Percentiles rank a stretch among this genome's conserved stretches.
Evolutionary conservation across 2,329 filamentous ascomycete species (phyloP).

Genomic region (Teratosphaeria gauchensis): DNA sequence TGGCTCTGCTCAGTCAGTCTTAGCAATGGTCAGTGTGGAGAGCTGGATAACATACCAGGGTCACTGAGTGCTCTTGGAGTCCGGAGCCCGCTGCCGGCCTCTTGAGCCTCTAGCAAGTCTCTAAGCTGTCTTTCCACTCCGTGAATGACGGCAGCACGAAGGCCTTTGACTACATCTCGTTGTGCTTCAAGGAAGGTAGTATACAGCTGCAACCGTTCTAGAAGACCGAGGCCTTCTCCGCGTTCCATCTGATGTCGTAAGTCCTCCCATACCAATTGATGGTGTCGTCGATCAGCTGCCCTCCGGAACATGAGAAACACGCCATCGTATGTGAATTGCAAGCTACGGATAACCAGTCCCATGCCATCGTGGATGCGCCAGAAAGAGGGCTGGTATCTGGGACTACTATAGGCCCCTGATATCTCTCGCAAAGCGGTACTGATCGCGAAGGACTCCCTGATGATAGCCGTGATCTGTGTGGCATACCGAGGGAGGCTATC

Average conservation of each 20-base stretch:
- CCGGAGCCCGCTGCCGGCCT: neutral
- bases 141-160: neutral
- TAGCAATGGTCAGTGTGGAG: neutral
- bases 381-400: slow-evolving; percentile 30
- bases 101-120: slow-evolving; percentile 3
- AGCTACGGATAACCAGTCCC: slow-evolving; percentile 38
- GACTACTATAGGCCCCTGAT: slow-evolving; percentile 33
- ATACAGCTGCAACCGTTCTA: slow-evolving; percentile 41
- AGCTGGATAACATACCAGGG: neutral
- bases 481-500: slow-evolving; percentile 41
- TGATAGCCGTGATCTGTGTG: slow-evolving; percentile 44
- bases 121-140: slow-evolving; percentile 1
- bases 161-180: slow-evolving; percentile 11
- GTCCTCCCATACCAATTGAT: slow-evolving; percentile 41
- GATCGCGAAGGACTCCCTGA: slow-evolving; percentile 47
- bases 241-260: slow-evolving; percentile 37
- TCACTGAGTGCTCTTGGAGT: neutral
- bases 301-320: slow-evolving; percentile 38
- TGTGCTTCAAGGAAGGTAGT: slow-evolving; percentile 38
- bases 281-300: slow-evolving; percentile 31
- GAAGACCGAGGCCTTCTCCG: slow-evolving; percentile 38
- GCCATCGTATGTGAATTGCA: slow-evolving; percentile 43
- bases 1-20: neutral
- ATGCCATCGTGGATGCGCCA: slow-evolving; percentile 38
- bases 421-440: slow-evolving; percentile 42